Evolutionary conservation across 345 rosid genomes (phyloP), one percentile per base, ranked within the genome.

Genomic region (Bretschneidera sinensis): DNA sequence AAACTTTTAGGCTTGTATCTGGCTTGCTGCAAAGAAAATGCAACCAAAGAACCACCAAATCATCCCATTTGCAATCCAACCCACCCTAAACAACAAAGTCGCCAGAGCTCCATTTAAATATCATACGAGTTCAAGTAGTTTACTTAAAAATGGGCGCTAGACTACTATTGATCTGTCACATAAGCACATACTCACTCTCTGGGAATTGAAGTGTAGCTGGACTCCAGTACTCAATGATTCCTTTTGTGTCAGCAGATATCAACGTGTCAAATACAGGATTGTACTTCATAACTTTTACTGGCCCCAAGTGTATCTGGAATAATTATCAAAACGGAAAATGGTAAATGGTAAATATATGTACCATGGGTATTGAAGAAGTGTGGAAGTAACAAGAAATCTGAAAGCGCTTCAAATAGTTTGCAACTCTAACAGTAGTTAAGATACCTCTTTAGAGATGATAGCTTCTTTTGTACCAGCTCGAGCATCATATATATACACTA

Each of bases 201-300:
- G 99, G 99, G 60, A 94, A 94, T 67, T 73, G 73, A 55, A 90
- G 77, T 1, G 95, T 86, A 33, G 78, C 18, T 70, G 97, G 85
- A 55, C 71, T 80, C 97, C 97, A 94, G 68, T 94, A 90, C 78
- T 94, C 99, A 21, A 94, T 83, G 57, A 94, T 74, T 71, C 96
- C 99, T 69, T 78, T 88, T 18, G 68, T 65, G 66, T 94, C 97
- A 52, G 86, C 96, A 78, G 95, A 90, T 65, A 90, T 78, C 70
- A 94, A 87, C 14, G 84, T 66, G 75, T 94, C 86, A 55, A 74
- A 79, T 25, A 71, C 80, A 51, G 90, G 83, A 67, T 85, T 90
- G 78, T 81, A 90, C 73, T 81, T 84, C 96, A 90, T 85, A 70
- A 87, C 79, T 69, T 71, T 87, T 58, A 84, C 61, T 2, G 96